A percentile compares a stretch with the other conserved stretches of the same genome.
Evolutionary conservation across 2,329 filamentous ascomycete genomes (phyloP).

Genomic region (Fusarium liriodendri): DNA sequence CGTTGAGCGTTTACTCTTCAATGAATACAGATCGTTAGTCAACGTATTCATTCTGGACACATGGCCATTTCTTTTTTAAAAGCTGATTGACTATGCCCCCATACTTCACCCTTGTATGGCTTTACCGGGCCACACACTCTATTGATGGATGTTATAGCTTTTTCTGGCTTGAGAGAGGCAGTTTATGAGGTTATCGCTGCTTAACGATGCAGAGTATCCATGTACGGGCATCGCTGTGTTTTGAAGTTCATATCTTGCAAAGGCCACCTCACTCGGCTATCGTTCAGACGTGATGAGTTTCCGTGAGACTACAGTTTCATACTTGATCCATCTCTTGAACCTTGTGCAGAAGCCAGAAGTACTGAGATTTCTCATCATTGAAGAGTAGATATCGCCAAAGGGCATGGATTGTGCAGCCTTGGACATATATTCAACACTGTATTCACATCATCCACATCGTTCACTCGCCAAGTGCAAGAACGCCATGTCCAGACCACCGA

Average conservation of each 20-base stretch:
- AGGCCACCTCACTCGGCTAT: neutral
- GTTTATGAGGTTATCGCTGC: neutral
- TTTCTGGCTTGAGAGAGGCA: neutral
- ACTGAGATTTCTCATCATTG: neutral
- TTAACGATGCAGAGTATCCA: accelerated
- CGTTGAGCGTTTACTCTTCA: too few species aligned
- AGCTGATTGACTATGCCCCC: neutral
- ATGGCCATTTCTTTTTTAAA: neutral
- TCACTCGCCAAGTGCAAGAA: too few species aligned
- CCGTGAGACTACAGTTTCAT: neutral
- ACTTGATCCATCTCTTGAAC: neutral
- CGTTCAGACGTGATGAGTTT: neutral
- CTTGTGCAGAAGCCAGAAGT: neutral
- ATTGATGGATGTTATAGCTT: neutral
- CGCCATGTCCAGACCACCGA: too few species aligned
- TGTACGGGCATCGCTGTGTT: neutral
- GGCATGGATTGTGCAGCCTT: neutral
- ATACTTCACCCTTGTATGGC: neutral
- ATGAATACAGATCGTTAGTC: neutral
- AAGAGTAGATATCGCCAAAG: too few species aligned
- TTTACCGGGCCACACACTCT: neutral
- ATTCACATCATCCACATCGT: neutral
- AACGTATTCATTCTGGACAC: neutral
- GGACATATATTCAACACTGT: neutral
- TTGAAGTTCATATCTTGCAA: neutral